A percentile compares a stretch with the other conserved stretches of the same genome.
phyloP scores from a whole-genome alignment of 1,139 yeast genomes.

The Williopsis jadinii region DNA sequence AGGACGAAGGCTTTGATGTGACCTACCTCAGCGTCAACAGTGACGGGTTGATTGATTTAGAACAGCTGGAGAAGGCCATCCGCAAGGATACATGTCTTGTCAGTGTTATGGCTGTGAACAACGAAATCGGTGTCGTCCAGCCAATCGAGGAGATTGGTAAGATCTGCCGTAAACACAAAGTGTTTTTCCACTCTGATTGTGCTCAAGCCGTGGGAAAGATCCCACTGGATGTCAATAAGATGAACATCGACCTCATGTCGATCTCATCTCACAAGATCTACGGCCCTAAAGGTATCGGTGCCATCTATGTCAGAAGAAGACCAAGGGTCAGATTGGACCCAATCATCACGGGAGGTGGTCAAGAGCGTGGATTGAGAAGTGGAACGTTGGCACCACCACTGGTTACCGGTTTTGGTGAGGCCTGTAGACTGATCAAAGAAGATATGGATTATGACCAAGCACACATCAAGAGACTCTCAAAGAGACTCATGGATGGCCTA shows the following conservation, averaged over 20 bases:
- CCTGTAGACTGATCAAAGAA: conserved; percentile 71
- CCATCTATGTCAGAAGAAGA: conserved; percentile 90
- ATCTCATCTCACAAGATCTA: conserved; percentile 94
- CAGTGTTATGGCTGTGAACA: conserved; percentile 96
- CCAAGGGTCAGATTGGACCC: conserved; percentile 98
- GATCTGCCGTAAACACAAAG: conserved; percentile 78
- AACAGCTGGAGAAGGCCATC: conserved; percentile 73
- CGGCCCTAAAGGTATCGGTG: conserved; percentile 99
- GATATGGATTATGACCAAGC: conserved; percentile 71
- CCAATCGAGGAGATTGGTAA: conserved; percentile 92
- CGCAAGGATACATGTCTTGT: conserved; percentile 89
- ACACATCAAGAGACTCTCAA: conserved; percentile 65
- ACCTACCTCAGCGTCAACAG: conserved; percentile 81
- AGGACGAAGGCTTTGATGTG: conserved; percentile 95
- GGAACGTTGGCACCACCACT: conserved; percentile 97
- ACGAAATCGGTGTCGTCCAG: conserved; percentile 96
- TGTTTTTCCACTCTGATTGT: conserved; percentile 97
- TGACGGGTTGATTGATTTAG: conserved; percentile 76
- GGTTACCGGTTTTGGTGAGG: conserved; percentile 96
- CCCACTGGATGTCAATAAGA: conserved; percentile 84
- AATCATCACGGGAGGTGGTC: conserved; percentile 96
- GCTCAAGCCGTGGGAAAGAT: conserved; percentile 98
- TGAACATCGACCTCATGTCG: conserved; percentile 89
- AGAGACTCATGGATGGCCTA: conserved; percentile 66
- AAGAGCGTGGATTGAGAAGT: conserved; percentile 95